phyloP scores from a whole-genome alignment of 352 stramenopile species.

The Phytophthora citrophthora region DNA sequence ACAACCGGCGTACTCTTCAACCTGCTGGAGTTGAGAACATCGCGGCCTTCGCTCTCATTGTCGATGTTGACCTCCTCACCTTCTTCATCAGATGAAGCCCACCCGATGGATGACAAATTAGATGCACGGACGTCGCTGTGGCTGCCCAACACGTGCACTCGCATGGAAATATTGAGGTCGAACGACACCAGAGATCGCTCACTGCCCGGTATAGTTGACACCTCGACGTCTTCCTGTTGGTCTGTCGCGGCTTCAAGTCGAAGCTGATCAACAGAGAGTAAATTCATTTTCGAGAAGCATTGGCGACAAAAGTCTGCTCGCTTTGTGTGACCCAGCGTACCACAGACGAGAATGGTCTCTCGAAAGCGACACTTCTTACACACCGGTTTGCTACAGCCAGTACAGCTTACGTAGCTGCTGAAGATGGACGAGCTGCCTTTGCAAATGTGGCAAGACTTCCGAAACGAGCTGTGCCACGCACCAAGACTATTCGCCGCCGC shows the following conservation, averaged over 20 bases:
- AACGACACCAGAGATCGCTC: constrained; percentile 24
- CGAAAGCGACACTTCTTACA: constrained; percentile 26
- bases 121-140: constrained; percentile 16
- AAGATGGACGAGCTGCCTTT: constrained; percentile 25
- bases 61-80: constrained; percentile 11
- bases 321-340: constrained; percentile 4
- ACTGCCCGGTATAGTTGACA: constrained; percentile 13
- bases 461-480: constrained; percentile 3
- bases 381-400: constrained; percentile 24
- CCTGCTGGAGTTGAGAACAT: constrained; percentile 23
- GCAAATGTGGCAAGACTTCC: constrained; percentile 23
- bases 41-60: constrained; percentile 13
- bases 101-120: constrained; percentile 23
- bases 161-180: constrained; percentile 16
- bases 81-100: constrained; percentile 13
- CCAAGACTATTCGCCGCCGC: background rate
- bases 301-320: constrained; percentile 27
- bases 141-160: constrained; percentile 16
- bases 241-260: background rate
- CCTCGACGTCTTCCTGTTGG: constrained; percentile 1
- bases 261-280: constrained; percentile 9
- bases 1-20: constrained; percentile 8
- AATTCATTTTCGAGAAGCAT: constrained; percentile 21
- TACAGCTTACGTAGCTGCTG: constrained; percentile 14
- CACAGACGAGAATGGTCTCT: constrained; percentile 18